Base-by-base conservation (phyloP, 495 filamentous ascomycete genomes). In the Penicillium angulare region DNA sequence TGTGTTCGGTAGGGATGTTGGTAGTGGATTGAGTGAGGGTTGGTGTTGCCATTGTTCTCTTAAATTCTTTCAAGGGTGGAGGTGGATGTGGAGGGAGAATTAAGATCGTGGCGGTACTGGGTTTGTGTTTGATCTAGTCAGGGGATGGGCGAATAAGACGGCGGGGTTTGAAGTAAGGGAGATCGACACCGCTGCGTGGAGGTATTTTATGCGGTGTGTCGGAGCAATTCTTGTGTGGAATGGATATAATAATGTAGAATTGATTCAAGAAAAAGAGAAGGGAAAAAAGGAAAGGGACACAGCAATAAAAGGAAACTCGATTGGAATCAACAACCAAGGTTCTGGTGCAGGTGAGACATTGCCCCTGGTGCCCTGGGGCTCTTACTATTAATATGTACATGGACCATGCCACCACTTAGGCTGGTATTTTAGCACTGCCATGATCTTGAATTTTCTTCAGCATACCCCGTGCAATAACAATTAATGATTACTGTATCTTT, bases 151-250 rank as follows among this genome's bases (percentile, higher is more conserved):
- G 51, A 50, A 53, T 61, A 38, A 46, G 55, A 43, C 49, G 41
- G 55, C 43, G 51, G 56, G 50, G 56, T 42, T 47, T 48, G 43
- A 53, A 34, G 55, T 51, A 58, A 53, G 50, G 50, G 51, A 55
- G 60, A 60, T 63, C 49, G 56, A 49, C 49, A n/a, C n/a, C n/a
- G n/a, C 26, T 29, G 26, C 26, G 26, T 29, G 26, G 12, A 12
- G 26, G 26, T 29, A 6, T n/a, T n/a, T n/a, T n/a, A n/a, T n/a
- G n/a, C n/a, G n/a, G n/a, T n/a, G n/a, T n/a, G n/a, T n/a, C n/a
- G n/a, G n/a, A n/a, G n/a, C n/a, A n/a, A n/a, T n/a, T n/a, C n/a
- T n/a, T n/a, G n/a, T n/a, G n/a, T n/a, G n/a, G n/a, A n/a, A n/a
- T n/a, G n/a, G n/a, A 15, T 16, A 8, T 38, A 38, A 16, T 38